A percentile compares a stretch with the other conserved stretches of the same genome.
Evolutionary conservation across 75 land plant species (phyloP).

Genomic region (Sequoiadendron giganteum): DNA sequence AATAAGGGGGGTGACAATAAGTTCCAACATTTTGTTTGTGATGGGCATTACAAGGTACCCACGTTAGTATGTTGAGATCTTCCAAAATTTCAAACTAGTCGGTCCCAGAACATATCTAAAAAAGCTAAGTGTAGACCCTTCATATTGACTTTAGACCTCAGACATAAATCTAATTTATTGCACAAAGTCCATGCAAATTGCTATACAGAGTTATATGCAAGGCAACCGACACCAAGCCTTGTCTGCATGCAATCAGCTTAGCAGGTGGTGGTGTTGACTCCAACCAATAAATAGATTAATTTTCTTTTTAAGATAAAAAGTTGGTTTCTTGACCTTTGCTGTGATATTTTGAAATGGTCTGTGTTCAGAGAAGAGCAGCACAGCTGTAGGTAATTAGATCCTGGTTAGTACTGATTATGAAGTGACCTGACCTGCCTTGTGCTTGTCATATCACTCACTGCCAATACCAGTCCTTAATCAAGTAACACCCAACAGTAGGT

Average conservation of each 20-base stretch:
- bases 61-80: not conserved
- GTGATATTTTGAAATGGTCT: slow-evolving; percentile 5
- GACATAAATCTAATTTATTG: not conserved
- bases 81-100: not conserved
- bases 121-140: not conserved
- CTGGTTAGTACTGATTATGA: not conserved
- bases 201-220: not conserved
- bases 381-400: slow-evolving; percentile 9
- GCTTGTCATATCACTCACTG: slow-evolving; percentile 4
- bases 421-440: slow-evolving; percentile 5
- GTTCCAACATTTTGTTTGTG: not conserved
- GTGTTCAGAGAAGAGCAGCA: not conserved
- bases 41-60: not conserved
- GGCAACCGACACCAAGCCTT: not conserved
- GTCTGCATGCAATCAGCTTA: not conserved
- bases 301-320: not conserved
- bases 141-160: not conserved
- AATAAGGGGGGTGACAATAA: not conserved
- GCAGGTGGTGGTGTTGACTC: slow-evolving; percentile 11
- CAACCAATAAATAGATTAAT: not conserved
- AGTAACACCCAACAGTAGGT: not conserved
- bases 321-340: not conserved
- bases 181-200: not conserved
- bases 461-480: slow-evolving; percentile 4
- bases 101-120: not conserved